Evolutionary conservation across 129 eudicot species (phyloP), one percentile per base, ranked within the genome.

Genomic region (Scalesia atractyloides): DNA sequence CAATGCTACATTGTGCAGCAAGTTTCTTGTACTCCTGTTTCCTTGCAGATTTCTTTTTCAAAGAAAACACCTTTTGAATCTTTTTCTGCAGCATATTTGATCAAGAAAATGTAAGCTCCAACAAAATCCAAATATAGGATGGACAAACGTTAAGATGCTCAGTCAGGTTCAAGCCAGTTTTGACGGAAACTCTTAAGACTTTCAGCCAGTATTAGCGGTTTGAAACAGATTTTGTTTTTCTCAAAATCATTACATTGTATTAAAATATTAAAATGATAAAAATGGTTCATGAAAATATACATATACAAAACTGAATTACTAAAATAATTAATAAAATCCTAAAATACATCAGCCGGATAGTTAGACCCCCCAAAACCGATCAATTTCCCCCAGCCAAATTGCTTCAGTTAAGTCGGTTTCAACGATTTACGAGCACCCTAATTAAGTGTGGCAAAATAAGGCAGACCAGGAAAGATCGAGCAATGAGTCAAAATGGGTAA

Each of bases 21-120:
- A 83, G 82, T 58, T 82, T 76, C 49, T 84, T 75, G 62, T 84
- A 83, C 64, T 84, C 85, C 51, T 74, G 82, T 77, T 86, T 87
- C 81, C 84, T 82, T 54, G 74, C 37, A 5, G 85, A 83, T 41
- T 79, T 87, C 81, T 69, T 77, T 76, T 79, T 89, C 41, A 80
- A 62, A 2, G 82, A 85, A 47, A 92, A 83, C 0, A 81, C 87
- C 0, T 76, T 76, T 22, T 69, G 82, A 54, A 89, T 73, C 83
- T 80, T 92, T 79, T 89, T 89, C 98, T 92, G 82, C 51, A 70
- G 76, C 1, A 58, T 34, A 56, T 19, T 8, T 14, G 20, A 22
- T 70, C 64, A 64, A 18, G 7, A 60, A 14, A 20, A 18, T 52
- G 9, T 43, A 66, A 51, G 67, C 47, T 64, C 37, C 18, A 64